These are phyloP conservation scores for Blastobotrys buckinghamii DNA, from an alignment of 1,139 yeast species.

Conservation along the genomic window DNA sequence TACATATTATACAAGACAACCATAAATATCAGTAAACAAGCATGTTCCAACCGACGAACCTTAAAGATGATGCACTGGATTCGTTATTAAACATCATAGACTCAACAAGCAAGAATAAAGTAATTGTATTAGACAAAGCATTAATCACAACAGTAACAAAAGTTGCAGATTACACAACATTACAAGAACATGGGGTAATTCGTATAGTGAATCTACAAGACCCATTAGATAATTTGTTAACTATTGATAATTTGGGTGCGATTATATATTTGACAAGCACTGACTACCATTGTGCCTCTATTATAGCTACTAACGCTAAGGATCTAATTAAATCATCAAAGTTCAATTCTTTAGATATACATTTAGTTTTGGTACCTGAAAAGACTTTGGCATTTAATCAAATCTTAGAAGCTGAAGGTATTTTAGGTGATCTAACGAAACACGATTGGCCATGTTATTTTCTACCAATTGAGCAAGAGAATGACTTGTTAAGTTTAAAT, in stretches of 20 bases:
- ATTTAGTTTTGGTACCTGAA: slow-evolving; percentile 33
- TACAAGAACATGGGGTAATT: slow-evolving; percentile 53
- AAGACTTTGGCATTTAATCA: slow-evolving; percentile 30
- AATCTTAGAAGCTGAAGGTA: slow-evolving; percentile 32
- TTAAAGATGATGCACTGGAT: slow-evolving; percentile 29
- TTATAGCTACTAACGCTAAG: slow-evolving; percentile 27
- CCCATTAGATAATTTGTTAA: slow-evolving; percentile 13
- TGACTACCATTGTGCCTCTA: slow-evolving; percentile 20
- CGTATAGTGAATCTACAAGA: slow-evolving; percentile 53
- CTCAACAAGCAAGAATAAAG: slow-evolving; percentile 30
- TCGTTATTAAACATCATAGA: slow-evolving; percentile 30
- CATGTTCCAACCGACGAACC: slow-evolving; percentile 21
- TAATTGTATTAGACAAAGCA: slow-evolving; percentile 49
- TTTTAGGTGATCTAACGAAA: slow-evolving; percentile 36
- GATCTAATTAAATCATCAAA: slow-evolving; percentile 17
- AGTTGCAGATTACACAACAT: slow-evolving; percentile 50
- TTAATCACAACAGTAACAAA: slow-evolving; percentile 53
- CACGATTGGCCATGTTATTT: slow-evolving; percentile 34
- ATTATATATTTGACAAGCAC: slow-evolving; percentile 22
- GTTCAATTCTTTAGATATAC: slow-evolving; percentile 11
- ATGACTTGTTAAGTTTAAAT: slow-evolving; percentile 33
- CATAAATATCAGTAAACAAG: neutral
- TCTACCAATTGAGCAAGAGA: slow-evolving; percentile 29
- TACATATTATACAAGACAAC: neutral
- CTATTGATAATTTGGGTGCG: slow-evolving; percentile 11